Conservation (phyloP, 768 basidiomycete species). For the Russula griseocarnosa region DNA sequence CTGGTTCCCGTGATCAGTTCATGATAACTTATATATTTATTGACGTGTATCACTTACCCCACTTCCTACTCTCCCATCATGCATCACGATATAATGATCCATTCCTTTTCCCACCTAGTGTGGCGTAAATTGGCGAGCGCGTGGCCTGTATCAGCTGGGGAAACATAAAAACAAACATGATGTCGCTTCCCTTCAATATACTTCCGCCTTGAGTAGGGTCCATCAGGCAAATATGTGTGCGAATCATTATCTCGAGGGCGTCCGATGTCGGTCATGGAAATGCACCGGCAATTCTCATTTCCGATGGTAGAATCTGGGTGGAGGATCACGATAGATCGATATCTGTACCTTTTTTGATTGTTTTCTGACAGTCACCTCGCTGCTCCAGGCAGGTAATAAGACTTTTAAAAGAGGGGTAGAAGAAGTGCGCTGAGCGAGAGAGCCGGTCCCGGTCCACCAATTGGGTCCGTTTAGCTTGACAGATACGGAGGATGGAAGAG, state of each 20-base stretch:
- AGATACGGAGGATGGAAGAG: background rate
- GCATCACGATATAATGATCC: constrained; percentile 1
- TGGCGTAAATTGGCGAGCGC: constrained; percentile 12
- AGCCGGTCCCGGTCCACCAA: background rate
- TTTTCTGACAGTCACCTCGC: constrained; percentile 9
- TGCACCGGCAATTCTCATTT: constrained; percentile 19
- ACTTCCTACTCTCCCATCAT: constrained; percentile 1
- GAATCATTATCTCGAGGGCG: constrained; percentile 3
- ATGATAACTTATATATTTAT: constrained; percentile 25
- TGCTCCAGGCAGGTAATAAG: constrained; percentile 9
- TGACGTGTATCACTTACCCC: constrained; percentile 14
- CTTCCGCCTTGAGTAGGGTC: background rate
- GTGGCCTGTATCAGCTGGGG: constrained; percentile 5
- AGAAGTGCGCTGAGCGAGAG: background rate
- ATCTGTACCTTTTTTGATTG: constrained; percentile 14
- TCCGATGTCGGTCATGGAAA: constrained; percentile 9
- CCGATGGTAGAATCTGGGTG: constrained; percentile 6
- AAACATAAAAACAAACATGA: background rate
- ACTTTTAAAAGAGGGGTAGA: constrained; percentile 13
- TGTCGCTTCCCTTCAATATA: constrained; percentile 3
- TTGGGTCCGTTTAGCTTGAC: constrained; percentile 8
- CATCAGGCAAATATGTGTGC: background rate
- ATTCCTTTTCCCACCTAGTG: background rate
- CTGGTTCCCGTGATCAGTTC: constrained; percentile 21
- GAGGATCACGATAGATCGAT: background rate